Conservation (phyloP, 2,329 filamentous ascomycete genomes). For the Colletotrichum sp. region DNA sequence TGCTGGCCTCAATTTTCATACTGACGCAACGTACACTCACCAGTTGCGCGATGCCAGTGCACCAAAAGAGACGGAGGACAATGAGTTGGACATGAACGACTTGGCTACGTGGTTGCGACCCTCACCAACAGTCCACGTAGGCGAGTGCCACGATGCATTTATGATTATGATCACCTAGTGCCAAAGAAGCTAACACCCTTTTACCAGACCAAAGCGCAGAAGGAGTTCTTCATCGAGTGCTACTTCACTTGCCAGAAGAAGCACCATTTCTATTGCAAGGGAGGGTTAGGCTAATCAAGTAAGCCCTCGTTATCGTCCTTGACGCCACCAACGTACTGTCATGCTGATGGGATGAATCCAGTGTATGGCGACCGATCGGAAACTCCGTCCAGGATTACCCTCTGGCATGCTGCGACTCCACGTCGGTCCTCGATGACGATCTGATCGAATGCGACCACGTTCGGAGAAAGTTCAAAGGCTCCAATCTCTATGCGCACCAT, state of each 20-base stretch:
- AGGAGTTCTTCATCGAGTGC: not conserved
- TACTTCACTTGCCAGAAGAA: not conserved
- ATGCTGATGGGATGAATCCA: not conserved
- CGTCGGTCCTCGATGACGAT: not conserved
- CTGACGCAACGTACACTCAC: rapidly evolving
- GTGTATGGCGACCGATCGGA: not conserved
- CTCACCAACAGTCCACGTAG: slow-evolving; percentile 22
- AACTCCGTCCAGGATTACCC: not conserved
- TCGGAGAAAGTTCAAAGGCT: not conserved
- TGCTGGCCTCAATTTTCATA: not conserved
- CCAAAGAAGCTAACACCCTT: rapidly evolving
- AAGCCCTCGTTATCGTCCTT: no score
- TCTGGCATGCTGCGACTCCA: not conserved
- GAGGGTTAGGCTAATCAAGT: not conserved
- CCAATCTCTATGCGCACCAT: not conserved
- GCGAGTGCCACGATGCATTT: not conserved
- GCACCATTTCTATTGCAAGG: not conserved
- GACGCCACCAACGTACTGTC: no score
- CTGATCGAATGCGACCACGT: not conserved
- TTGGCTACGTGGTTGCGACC: slow-evolving; percentile 24
- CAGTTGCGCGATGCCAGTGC: not conserved
- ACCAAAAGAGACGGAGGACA: not conserved
- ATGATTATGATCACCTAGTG: not conserved
- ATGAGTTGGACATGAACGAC: slow-evolving; percentile 31
- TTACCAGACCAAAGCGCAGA: not conserved